These are phyloP conservation scores for Apiospora kogelbergensis DNA, from an alignment of 2,329 filamentous ascomycete genomes.

Conservation along the genomic window DNA sequence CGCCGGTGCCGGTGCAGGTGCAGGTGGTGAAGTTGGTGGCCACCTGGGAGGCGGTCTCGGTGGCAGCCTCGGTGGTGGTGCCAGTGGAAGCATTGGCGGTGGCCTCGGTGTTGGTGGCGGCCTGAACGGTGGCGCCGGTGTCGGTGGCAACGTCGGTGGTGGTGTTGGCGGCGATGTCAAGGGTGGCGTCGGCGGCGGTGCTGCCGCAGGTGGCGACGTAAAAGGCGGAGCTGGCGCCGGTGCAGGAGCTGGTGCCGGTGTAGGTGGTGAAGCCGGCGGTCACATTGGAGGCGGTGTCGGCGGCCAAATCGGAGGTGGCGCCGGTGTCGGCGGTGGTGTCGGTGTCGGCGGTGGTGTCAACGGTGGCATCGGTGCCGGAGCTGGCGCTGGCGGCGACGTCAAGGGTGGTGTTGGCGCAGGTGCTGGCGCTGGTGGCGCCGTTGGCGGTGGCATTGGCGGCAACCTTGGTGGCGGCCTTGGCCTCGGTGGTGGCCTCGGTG, in stretches of 20 bases:
- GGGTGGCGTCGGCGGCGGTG: background rate
- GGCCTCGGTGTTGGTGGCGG: background rate
- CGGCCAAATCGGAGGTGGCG: background rate
- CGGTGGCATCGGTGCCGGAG: background rate
- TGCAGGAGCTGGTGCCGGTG: background rate
- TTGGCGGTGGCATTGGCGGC: background rate
- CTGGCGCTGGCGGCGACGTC: background rate
- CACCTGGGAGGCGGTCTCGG: background rate
- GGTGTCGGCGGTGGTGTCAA: background rate
- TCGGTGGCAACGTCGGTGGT: background rate
- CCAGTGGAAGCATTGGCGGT: background rate
- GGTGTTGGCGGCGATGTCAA: background rate
- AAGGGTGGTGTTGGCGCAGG: background rate
- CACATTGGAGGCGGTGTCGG: background rate
- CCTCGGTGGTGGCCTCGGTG: background rate
- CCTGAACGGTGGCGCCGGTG: background rate
- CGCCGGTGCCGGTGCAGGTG: background rate
- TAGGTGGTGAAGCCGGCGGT: background rate
- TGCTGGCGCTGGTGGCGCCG: background rate
- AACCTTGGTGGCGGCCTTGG: background rate
- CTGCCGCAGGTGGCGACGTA: background rate
- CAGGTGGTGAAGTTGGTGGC: background rate
- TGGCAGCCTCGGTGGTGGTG: background rate
- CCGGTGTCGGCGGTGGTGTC: background rate
- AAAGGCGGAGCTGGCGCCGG: background rate